Evolutionary conservation across 495 filamentous ascomycete genomes (phyloP).

Genomic region (Penicillium mononematosum): DNA sequence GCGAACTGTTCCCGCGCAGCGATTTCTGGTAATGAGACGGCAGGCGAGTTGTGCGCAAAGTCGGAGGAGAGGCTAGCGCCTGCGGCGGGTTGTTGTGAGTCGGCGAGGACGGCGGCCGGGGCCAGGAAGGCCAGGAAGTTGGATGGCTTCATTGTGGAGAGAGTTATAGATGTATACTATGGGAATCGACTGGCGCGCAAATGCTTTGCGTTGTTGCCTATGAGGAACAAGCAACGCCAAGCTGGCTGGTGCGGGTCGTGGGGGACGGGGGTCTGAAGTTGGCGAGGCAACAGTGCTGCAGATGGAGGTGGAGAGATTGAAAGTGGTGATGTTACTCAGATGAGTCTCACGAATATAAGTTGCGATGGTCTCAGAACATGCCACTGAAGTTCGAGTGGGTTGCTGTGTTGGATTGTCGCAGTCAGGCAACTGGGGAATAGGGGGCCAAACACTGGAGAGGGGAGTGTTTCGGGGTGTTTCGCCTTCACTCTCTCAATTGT

Average conservation of each 20-base stretch:
- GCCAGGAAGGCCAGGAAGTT: slow-evolving; percentile 32
- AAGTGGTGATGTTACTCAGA: not conserved
- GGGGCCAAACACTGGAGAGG: slow-evolving; percentile 3
- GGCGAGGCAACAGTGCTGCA: slow-evolving; percentile 27
- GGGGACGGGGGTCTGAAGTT: slow-evolving; percentile 21
- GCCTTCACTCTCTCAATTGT: not conserved
- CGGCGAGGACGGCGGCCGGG: slow-evolving; percentile 36
- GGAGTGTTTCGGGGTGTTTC: not conserved
- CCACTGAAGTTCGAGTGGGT: slow-evolving; percentile 1
- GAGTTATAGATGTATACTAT: not conserved
- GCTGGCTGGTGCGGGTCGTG: slow-evolving; percentile 24
- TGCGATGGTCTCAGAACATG: slow-evolving; percentile 1
- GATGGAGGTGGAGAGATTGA: not conserved
- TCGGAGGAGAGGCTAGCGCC: slow-evolving; percentile 24
- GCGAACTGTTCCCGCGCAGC: slow-evolving; percentile 11
- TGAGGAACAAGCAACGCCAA: slow-evolving; percentile 34
- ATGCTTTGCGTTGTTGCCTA: slow-evolving; percentile 2
- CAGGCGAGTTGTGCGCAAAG: slow-evolving; percentile 28
- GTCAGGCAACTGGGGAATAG: slow-evolving; percentile 6
- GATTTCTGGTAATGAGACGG: slow-evolving; percentile 32
- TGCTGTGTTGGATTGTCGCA: slow-evolving; percentile 6
- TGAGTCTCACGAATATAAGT: not conserved
- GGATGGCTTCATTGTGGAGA: slow-evolving; percentile 36
- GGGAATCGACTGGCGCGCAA: slow-evolving; percentile 1
- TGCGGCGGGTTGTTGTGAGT: slow-evolving; percentile 21